Evolutionary conservation across 1,139 yeast species (phyloP).

Genomic region (Yamadazyma atmosphaerica): DNA sequence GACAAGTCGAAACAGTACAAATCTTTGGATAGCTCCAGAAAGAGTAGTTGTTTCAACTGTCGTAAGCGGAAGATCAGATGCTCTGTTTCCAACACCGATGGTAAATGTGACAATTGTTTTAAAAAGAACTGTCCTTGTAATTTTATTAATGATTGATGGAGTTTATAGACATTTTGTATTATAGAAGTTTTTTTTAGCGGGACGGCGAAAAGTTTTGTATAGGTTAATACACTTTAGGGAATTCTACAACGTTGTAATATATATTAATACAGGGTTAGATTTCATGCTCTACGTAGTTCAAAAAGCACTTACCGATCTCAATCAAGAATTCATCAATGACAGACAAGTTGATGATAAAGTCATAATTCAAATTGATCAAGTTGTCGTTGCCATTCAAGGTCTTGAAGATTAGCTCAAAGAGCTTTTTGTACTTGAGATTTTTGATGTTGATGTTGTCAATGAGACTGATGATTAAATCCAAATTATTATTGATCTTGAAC

Average conservation of each 20-base stretch:
- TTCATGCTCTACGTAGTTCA: constrained; percentile 14
- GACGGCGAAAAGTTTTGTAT: not conserved
- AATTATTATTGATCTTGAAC: constrained; percentile 23
- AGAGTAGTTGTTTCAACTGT: constrained; percentile 37
- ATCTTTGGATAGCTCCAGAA: constrained; percentile 20
- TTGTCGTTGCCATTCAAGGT: constrained; percentile 26
- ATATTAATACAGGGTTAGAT: not conserved
- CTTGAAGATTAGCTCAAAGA: constrained; percentile 43
- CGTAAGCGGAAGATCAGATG: constrained; percentile 42
- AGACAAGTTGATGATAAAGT: constrained; percentile 31
- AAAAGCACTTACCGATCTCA: constrained; percentile 27
- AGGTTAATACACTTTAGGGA: not conserved
- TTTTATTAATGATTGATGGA: constrained; percentile 17
- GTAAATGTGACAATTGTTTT: constrained; percentile 37
- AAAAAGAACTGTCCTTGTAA: constrained; percentile 36
- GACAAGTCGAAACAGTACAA: constrained; percentile 14
- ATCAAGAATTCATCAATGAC: constrained; percentile 22
- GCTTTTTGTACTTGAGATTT: constrained; percentile 39
- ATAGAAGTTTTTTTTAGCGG: constrained; percentile 2
- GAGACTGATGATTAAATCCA: constrained; percentile 29
- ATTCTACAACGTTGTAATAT: not conserved
- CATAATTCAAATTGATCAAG: constrained; percentile 41
- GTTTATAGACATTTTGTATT: constrained; percentile 1
- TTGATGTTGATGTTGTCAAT: constrained; percentile 40
- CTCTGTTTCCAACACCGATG: constrained; percentile 26